Conservation (phyloP, 768 basidiomycete species). For the Neoboletus subvelutipes region DNA sequence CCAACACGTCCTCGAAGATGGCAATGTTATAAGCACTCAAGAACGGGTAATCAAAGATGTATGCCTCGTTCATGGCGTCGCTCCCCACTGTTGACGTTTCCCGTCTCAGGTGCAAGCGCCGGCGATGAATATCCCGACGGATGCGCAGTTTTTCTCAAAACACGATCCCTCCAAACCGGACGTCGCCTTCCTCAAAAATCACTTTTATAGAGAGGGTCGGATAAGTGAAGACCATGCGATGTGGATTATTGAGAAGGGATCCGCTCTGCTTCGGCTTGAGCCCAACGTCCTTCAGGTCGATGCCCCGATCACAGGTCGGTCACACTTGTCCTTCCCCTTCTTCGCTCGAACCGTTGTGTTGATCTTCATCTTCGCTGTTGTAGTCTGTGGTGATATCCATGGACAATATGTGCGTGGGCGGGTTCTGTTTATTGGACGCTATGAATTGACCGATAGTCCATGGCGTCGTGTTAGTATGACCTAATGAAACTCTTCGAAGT, state of each 20-base stretch:
- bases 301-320: constrained; percentile 91
- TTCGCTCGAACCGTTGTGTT: background rate
- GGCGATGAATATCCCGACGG: constrained; percentile 87
- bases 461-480: constrained; percentile 60
- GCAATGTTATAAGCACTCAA: constrained; percentile 85
- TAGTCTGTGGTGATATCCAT: constrained; percentile 97
- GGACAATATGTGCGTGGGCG: constrained; percentile 87
- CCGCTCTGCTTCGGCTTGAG: constrained; percentile 79
- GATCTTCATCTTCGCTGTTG: constrained; percentile 4
- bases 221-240: constrained; percentile 93
- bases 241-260: constrained; percentile 88
- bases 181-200: constrained; percentile 96
- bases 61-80: constrained; percentile 23
- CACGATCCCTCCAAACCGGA: constrained; percentile 90
- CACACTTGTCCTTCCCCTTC: background rate
- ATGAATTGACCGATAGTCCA: constrained; percentile 16
- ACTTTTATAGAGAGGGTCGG: constrained; percentile 96
- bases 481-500: constrained; percentile 96
- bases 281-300: constrained; percentile 92
- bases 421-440: constrained; percentile 6
- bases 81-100: constrained; percentile 7
- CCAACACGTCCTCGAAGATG: constrained; percentile 90
- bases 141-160: constrained; percentile 87
- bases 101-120: constrained; percentile 88
- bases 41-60: constrained; percentile 98